phyloP scores from a whole-genome alignment of 768 basidiomycete genomes.

The Kwoniella pini region DNA sequence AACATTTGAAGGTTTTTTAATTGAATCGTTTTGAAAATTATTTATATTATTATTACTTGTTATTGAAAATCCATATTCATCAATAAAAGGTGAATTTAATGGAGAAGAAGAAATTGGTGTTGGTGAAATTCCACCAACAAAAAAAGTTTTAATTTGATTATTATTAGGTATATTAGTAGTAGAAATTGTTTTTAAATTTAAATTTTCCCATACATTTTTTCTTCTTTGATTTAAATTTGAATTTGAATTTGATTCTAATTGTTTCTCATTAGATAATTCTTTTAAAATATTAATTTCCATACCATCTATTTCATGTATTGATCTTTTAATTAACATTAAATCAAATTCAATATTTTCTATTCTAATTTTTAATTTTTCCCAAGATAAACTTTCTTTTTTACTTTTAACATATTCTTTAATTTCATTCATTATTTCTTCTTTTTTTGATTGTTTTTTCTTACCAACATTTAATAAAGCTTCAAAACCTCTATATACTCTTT shows the following conservation, averaged over 20 bases:
- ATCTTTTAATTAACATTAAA: conserved; percentile 41
- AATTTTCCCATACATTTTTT: conserved; percentile 23
- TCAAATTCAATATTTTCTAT: conserved; percentile 48
- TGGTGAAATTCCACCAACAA: conserved; percentile 3
- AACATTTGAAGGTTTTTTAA: conserved; percentile 9
- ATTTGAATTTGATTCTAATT: conserved; percentile 2
- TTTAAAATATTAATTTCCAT: too few relatives aligned
- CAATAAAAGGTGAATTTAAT: conserved; percentile 5
- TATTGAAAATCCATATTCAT: neutral
- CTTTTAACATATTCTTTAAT: conserved; percentile 34
- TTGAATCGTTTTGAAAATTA: neutral
- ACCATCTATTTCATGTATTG: conserved; percentile 37
- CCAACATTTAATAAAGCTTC: conserved; percentile 49
- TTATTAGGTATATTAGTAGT: neutral
- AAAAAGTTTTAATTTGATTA: neutral
- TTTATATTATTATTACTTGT: neutral
- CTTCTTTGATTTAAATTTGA: neutral
- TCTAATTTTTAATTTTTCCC: conserved; percentile 26
- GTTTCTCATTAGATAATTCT: conserved; percentile 2
- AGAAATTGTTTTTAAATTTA: conserved; percentile 26
- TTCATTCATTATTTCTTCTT: conserved; percentile 30
- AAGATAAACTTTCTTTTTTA: conserved; percentile 22
- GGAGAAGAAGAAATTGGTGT: conserved; percentile 7
- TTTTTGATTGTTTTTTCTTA: conserved; percentile 18
- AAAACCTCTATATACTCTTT: conserved; percentile 48